phyloP scores from a whole-genome alignment of 345 rosid genomes.

The Kandelia obovata region DNA sequence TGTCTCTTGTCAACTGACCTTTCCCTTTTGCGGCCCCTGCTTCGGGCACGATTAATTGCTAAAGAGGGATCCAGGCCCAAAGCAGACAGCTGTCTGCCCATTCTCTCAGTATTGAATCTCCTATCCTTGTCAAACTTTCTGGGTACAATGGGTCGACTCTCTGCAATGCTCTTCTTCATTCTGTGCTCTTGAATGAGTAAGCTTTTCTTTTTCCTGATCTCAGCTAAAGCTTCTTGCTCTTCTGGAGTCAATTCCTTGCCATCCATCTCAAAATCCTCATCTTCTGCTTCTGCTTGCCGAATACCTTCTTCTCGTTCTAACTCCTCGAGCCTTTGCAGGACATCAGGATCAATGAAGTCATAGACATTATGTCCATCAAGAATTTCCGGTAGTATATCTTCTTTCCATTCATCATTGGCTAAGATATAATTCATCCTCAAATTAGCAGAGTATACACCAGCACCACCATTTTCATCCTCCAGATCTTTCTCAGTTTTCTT shows the following conservation, averaged over 20 bases:
- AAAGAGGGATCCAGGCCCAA: slow-evolving; percentile 64
- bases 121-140: slow-evolving; percentile 75
- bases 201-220: slow-evolving; percentile 68
- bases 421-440: slow-evolving; percentile 78
- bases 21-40: slow-evolving; percentile 78
- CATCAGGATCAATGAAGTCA: slow-evolving; percentile 88
- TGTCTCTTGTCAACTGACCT: slow-evolving; percentile 49
- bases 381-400: slow-evolving; percentile 84
- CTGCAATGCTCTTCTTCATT: slow-evolving; percentile 73
- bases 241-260: slow-evolving; percentile 57
- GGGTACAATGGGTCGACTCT: slow-evolving; percentile 66
- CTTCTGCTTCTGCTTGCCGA: slow-evolving; percentile 50
- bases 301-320: slow-evolving; percentile 72
- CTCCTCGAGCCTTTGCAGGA: slow-evolving; percentile 73
- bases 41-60: slow-evolving; percentile 62
- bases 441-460: slow-evolving; percentile 89
- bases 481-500: slow-evolving; percentile 70
- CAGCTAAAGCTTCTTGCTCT: slow-evolving; percentile 59
- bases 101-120: slow-evolving; percentile 56
- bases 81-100: slow-evolving; percentile 70
- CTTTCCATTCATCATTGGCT: slow-evolving; percentile 82
- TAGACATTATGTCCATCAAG: slow-evolving; percentile 93
- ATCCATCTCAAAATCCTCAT: slow-evolving; percentile 65
- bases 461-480: slow-evolving; percentile 94
- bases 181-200: slow-evolving; percentile 64